Conservation (phyloP, 371 early-diverging fungal genomes). For the Batkoa obscura region DNA sequence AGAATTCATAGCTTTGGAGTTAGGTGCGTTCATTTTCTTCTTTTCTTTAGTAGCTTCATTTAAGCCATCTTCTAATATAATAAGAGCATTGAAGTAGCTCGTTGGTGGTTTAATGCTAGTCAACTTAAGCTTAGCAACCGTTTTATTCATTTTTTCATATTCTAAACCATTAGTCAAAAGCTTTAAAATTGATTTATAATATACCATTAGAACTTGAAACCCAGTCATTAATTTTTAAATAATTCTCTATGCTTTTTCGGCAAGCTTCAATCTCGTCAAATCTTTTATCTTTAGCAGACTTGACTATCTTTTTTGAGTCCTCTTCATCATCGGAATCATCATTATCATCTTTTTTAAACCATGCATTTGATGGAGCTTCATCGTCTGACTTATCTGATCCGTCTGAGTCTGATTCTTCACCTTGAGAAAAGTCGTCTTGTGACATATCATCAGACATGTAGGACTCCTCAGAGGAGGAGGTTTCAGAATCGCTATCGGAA, state of each 20-base stretch:
- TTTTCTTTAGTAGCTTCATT: slow-evolving; percentile 31
- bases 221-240: slow-evolving; percentile 80
- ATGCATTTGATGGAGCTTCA: slow-evolving; percentile 18
- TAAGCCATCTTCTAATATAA: slow-evolving; percentile 50
- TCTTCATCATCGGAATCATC: slow-evolving; percentile 39
- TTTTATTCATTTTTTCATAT: slow-evolving; percentile 69
- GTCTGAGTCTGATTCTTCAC: slow-evolving; percentile 24
- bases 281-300: slow-evolving; percentile 74
- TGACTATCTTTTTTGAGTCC: slow-evolving; percentile 53
- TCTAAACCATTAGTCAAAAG: slow-evolving; percentile 14
- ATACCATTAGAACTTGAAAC: slow-evolving; percentile 56
- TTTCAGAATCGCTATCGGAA: slow-evolving; percentile 10
- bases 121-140: slow-evolving; percentile 26
- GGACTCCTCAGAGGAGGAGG: slow-evolving; percentile 5
- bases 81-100: slow-evolving; percentile 58
- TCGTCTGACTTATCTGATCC: slow-evolving; percentile 17
- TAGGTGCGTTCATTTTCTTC: slow-evolving; percentile 67
- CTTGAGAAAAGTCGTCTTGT: slow-evolving; percentile 27
- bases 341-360: slow-evolving; percentile 19
- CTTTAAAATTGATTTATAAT: neutral
- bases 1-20: slow-evolving; percentile 66
- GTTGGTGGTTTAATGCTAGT: slow-evolving; percentile 20
- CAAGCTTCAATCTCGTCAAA: slow-evolving; percentile 40
- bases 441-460: slow-evolving; percentile 1
- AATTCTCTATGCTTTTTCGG: slow-evolving; percentile 44